These are phyloP conservation scores for Luvunga scandens DNA, from an alignment of 345 rosid genomes.

Conservation along the genomic window DNA sequence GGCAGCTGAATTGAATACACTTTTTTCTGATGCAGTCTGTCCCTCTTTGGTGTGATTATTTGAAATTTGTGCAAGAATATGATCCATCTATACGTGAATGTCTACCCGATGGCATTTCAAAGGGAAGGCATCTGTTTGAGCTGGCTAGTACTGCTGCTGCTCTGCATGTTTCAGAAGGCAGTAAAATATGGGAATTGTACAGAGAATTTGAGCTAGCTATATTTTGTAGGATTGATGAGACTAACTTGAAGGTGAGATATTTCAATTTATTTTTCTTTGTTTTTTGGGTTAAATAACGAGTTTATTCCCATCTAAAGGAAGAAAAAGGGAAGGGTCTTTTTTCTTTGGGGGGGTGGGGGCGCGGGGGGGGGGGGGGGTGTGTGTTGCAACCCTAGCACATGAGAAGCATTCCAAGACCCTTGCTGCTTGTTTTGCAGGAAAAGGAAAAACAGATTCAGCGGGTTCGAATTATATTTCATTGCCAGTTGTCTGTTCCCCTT, in stretches of 20 bases:
- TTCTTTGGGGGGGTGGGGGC: too few relatives aligned
- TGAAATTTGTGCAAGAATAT: conserved; percentile 59
- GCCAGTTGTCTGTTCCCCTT: conserved; percentile 78
- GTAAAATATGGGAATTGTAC: conserved; percentile 80
- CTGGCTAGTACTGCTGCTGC: conserved; percentile 87
- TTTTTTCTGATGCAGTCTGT: too few relatives aligned
- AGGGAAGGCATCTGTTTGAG: conserved; percentile 80
- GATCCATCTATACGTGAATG: conserved; percentile 57
- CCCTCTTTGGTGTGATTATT: conserved; percentile 25
- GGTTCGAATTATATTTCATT: conserved; percentile 68
- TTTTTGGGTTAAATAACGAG: not conserved
- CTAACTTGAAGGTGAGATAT: too few relatives aligned
- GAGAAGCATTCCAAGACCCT: not conserved
- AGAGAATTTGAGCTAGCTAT: conserved; percentile 42
- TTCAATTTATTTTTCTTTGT: not conserved
- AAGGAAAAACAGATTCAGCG: conserved; percentile 64
- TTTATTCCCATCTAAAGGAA: not conserved
- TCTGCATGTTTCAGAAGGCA: conserved; percentile 73
- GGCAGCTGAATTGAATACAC: too few relatives aligned
- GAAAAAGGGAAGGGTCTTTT: too few relatives aligned
- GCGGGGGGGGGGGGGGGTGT: too few relatives aligned
- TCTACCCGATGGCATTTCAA: conserved; percentile 61
- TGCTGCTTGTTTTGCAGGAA: conserved; percentile 43
- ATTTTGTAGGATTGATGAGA: too few relatives aligned
- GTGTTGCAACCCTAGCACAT: too few relatives aligned